Conservation (phyloP, 2,329 filamentous ascomycete genomes). For the Calonectria pseudoreteaudii region DNA sequence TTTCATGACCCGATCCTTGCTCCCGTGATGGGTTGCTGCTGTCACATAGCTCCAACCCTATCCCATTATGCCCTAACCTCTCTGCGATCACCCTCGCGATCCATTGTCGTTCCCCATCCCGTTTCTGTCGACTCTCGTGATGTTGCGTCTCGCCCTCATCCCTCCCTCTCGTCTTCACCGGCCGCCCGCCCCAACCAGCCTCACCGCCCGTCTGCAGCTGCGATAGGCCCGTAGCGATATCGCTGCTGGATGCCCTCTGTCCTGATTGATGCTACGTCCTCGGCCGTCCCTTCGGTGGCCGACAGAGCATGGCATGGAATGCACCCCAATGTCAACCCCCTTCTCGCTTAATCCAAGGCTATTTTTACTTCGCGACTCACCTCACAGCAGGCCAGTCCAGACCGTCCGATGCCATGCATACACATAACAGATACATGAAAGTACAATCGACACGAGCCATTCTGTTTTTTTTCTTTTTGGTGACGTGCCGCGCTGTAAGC, state of each 20-base stretch:
- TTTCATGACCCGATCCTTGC: conserved; percentile 1
- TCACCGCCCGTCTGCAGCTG: conserved; percentile 32
- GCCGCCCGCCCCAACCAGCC: conserved; percentile 32
- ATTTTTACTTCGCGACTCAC: conserved; percentile 24
- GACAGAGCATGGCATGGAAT: neutral
- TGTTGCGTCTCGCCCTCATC: conserved; percentile 4
- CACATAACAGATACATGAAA: neutral
- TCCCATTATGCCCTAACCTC: conserved; percentile 2
- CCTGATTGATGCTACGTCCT: conserved; percentile 20
- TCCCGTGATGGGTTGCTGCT: neutral
- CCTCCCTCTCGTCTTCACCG: conserved; percentile 18
- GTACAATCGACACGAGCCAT: neutral
- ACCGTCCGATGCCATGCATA: conserved; percentile 20
- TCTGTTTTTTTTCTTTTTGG: neutral
- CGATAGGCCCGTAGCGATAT: conserved; percentile 27
- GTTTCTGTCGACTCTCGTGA: conserved; percentile 1
- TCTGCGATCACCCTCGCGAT: neutral
- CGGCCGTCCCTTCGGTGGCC: conserved; percentile 9
- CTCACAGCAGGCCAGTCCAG: conserved; percentile 9
- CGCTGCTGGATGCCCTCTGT: conserved; percentile 12
- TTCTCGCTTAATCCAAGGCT: conserved; percentile 8
- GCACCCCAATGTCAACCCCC: neutral
- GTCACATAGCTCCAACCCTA: conserved; percentile 1
- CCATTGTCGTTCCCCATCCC: neutral
- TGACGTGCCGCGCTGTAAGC: neutral